Percentiles rank a stretch among this genome's conserved stretches.
Conservation (phyloP, 371 early-diverging fungal species). For the Mucor velutinosus region DNA sequence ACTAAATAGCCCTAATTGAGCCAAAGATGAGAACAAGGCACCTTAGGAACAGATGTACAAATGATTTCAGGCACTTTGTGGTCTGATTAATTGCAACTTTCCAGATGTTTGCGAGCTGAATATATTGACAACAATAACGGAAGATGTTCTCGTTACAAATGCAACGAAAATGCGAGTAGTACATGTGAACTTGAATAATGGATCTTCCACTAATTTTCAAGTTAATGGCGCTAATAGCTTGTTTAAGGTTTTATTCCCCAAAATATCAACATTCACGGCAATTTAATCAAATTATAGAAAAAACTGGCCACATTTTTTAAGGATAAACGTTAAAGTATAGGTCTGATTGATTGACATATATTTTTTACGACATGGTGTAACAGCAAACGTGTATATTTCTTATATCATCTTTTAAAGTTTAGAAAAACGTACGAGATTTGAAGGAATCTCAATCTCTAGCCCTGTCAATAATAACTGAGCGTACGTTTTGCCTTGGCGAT, state of each 20-base stretch:
- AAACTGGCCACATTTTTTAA: neutral
- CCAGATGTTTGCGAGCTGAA: neutral
- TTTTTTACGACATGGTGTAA: neutral
- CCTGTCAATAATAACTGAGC: conserved; percentile 63
- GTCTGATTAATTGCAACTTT: neutral
- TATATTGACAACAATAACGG: neutral
- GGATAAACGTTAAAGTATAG: neutral
- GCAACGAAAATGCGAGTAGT: neutral
- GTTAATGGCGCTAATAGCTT: neutral
- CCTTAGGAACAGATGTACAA: neutral
- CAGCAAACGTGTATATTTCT: neutral
- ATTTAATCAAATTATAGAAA: neutral
- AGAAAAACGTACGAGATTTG: conserved; percentile 10
- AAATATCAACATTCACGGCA: neutral
- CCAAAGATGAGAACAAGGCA: neutral
- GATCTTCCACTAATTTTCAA: neutral
- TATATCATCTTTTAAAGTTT: neutral
- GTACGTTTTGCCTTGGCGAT: conserved; percentile 76
- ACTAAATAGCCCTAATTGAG: neutral
- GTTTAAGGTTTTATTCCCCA: neutral
- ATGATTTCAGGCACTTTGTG: neutral
- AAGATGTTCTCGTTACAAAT: neutral
- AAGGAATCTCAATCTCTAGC: conserved; percentile 59
- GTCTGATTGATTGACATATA: neutral
- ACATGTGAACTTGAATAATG: neutral